Base-by-base conservation (phyloP, 805 yeast species). In the Yarrowia sp. region DNA sequence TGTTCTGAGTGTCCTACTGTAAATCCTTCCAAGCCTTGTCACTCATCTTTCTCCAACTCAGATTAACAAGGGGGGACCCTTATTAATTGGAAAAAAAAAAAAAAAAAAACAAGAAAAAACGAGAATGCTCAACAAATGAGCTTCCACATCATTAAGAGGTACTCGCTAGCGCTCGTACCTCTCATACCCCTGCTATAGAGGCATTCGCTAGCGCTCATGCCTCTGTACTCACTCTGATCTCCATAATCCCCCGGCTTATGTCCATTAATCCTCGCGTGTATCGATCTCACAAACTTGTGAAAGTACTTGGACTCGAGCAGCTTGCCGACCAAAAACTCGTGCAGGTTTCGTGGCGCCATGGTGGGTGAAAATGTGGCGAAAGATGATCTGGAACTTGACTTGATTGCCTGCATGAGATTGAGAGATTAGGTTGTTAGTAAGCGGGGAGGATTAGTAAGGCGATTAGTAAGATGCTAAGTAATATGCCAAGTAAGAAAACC, bases 221-320 rank as follows among this genome's bases (percentile, higher is more conserved):
- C 8, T 19, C 14, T 5, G 5, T 52, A 65, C 68, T 65, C 52
- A 65, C 68, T 41, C 38, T 52, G 68, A 42, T 50, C 61, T 14
- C 42, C 45, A 35, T 65, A 65, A 19, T 50, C 61, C 2, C 19
- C 12, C 26, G 61, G 68, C 14, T 50, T 65, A 14, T 35, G 61
- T 1, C 68, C 68, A 11, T 50, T 65, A 0, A 65, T 41, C 16
- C 61, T 12, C 38, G 68, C 68, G 10, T 65, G 68, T 32, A 65
- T 53, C 43, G 61, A 43, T 8, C 68, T 7, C 11, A 65, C 68
- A 65, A 65, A 65, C 52, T 52, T 41, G 52, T 65, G 68, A 32
- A 65, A 65, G 26, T 35, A 8, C 52, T 65, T 53, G 43, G 52
- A 41, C 40, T 65, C 52, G 35, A 65, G 61, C 45, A 65, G 42